phyloP scores from a whole-genome alignment of 2,329 filamentous ascomycete species.

The Colletotrichum echinochloae region DNA sequence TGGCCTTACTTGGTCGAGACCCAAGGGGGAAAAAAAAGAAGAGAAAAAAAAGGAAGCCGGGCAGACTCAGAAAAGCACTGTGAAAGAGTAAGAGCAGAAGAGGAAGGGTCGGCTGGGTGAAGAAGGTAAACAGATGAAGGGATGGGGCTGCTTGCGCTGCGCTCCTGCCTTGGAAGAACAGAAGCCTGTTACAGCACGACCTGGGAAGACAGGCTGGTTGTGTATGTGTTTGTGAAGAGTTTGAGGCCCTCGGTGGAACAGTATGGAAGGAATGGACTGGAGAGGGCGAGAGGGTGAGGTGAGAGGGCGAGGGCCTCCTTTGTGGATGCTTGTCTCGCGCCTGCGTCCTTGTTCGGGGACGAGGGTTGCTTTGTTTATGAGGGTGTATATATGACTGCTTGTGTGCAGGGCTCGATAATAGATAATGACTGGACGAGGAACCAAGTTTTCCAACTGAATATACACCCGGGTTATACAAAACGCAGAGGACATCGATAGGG shows the following conservation, averaged over 20 bases:
- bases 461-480: neutral
- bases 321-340: neutral
- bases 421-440: neutral
- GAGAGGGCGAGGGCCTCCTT: neutral
- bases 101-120: neutral
- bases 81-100: neutral
- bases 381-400: neutral
- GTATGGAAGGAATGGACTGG: neutral
- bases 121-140: neutral
- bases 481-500: neutral
- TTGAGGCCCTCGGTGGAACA: neutral
- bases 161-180: neutral
- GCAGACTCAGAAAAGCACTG: neutral
- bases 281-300: no score
- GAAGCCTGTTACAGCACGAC: neutral
- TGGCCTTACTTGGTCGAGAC: neutral
- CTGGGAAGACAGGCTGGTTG: neutral
- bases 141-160: neutral
- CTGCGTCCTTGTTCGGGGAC: neutral
- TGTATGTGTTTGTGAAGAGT: neutral
- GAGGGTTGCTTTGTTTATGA: neutral
- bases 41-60: no score
- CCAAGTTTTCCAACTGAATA: neutral
- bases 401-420: no score
- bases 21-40: neutral